Percentiles rank a stretch among this genome's conserved stretches.
phyloP scores from a whole-genome alignment of 73 alveolate species.

The Stentor roeselii region DNA sequence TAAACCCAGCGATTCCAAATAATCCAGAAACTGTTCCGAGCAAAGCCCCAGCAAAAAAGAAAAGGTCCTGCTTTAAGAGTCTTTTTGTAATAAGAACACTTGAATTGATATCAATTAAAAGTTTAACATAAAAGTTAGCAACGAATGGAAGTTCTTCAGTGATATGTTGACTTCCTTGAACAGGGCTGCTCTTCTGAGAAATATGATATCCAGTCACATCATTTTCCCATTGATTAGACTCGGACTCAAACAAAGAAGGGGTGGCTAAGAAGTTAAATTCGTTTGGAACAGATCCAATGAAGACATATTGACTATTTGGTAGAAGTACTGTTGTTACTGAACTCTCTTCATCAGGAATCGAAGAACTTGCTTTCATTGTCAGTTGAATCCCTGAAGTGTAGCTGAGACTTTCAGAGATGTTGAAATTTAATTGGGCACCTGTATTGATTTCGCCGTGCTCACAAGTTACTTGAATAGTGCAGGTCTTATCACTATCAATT shows the following conservation, averaged over 20 bases:
- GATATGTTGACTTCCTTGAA: not conserved
- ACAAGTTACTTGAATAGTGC: not conserved
- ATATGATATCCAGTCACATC: not conserved
- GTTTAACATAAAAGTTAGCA: not conserved
- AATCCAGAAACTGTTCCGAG: not conserved
- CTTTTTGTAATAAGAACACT: not conserved
- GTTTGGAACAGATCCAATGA: not conserved
- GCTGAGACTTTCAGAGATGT: not conserved
- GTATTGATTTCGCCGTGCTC: not conserved
- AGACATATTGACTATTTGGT: not conserved
- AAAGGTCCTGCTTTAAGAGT: not conserved
- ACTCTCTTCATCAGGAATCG: not conserved
- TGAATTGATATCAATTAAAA: not conserved
- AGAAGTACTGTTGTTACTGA: not conserved
- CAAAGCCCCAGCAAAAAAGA: not conserved
- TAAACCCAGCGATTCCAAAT: not conserved
- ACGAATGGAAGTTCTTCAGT: not conserved
- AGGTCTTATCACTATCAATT: not conserved
- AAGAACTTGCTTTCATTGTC: not conserved
- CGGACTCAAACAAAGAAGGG: not conserved
- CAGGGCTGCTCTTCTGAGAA: not conserved
- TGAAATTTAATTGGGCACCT: not conserved
- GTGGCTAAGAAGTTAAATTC: not conserved
- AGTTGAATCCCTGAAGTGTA: not conserved
- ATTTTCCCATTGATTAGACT: no score